Evolutionary conservation across 1,139 yeast genomes (phyloP).

Genomic region (Candida smagusa): DNA sequence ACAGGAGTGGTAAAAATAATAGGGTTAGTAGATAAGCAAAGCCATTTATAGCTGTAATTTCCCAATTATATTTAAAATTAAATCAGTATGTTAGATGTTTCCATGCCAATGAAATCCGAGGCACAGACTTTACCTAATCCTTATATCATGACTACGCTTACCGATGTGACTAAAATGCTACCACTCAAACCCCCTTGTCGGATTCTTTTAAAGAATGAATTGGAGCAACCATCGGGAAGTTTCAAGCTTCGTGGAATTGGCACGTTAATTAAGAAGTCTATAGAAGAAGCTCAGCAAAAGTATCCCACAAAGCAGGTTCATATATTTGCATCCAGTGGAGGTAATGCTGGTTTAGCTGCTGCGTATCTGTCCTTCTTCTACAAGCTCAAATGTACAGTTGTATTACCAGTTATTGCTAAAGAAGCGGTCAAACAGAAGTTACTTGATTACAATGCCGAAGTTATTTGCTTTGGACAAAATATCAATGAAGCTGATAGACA

Average conservation of each 20-base stretch:
- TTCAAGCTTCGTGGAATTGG: constrained; percentile 72
- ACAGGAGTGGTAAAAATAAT: no score
- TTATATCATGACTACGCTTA: constrained; percentile 40
- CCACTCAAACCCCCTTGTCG: constrained; percentile 40
- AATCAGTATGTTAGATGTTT: no score
- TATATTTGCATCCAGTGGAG: constrained; percentile 68
- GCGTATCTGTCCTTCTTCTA: constrained; percentile 54
- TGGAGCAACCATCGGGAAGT: constrained; percentile 69
- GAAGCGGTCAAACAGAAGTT: constrained; percentile 25
- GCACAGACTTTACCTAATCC: constrained; percentile 18
- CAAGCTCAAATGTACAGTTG: constrained; percentile 58
- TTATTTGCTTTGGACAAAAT: constrained; percentile 51
- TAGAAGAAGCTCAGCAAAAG: constrained; percentile 17
- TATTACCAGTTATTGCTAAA: constrained; percentile 53
- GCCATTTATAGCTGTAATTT: no score
- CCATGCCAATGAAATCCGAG: no score
- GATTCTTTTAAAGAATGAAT: constrained; percentile 58
- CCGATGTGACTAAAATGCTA: constrained; percentile 32
- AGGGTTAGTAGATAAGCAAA: no score
- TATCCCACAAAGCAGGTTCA: constrained; percentile 27
- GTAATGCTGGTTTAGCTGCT: constrained; percentile 78
- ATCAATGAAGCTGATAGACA: constrained; percentile 68
- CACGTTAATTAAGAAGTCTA: constrained; percentile 33
- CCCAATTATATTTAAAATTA: no score
- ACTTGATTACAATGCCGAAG: constrained; percentile 50